A percentile compares a stretch with the other conserved stretches of the same genome.
These are phyloP conservation scores for Aspergillus sp. DNA, from an alignment of 2,329 filamentous ascomycete genomes.

Conservation along the genomic window DNA sequence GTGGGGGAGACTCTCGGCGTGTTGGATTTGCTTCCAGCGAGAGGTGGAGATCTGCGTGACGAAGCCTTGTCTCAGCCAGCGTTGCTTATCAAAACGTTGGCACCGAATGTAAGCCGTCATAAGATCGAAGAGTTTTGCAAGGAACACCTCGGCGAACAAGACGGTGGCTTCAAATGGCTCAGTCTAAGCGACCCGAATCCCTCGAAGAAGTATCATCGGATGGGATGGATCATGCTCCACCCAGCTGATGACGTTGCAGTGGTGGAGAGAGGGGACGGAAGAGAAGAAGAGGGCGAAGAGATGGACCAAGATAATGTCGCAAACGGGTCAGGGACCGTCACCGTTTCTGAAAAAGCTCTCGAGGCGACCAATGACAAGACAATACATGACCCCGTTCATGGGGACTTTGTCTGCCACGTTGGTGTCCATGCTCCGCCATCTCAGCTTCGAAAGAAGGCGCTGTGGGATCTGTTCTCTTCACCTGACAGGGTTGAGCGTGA, in stretches of 20 bases:
- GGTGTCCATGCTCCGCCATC: slow-evolving; percentile 89
- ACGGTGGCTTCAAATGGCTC: slow-evolving; percentile 92
- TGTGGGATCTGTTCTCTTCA: slow-evolving; percentile 95
- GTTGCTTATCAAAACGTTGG: slow-evolving; percentile 95
- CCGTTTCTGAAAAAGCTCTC: slow-evolving; percentile 78
- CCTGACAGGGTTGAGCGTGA: slow-evolving; percentile 93
- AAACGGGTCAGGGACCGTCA: slow-evolving; percentile 32
- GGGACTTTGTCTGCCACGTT: slow-evolving; percentile 96
- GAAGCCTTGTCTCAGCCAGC: slow-evolving; percentile 87
- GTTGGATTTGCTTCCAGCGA: slow-evolving; percentile 80
- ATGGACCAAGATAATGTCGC: slow-evolving; percentile 39
- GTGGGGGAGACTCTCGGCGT: slow-evolving; percentile 91
- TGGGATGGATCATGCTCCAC: slow-evolving; percentile 97
- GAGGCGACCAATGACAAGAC: slow-evolving; percentile 97
- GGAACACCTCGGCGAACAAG: slow-evolving; percentile 85
- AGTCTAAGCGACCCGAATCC: slow-evolving; percentile 96
- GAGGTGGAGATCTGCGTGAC: slow-evolving; percentile 83
- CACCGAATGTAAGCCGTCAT: slow-evolving; percentile 88
- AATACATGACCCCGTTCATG: slow-evolving; percentile 88
- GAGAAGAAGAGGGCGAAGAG: slow-evolving; percentile 65
- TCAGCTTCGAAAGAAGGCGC: slow-evolving; percentile 85
- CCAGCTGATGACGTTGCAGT: slow-evolving; percentile 68
- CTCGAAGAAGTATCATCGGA: slow-evolving; percentile 93
- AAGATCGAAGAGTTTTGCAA: slow-evolving; percentile 95
- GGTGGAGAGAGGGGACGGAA: slow-evolving; percentile 70